Evolutionary conservation across 2,329 filamentous ascomycete species (phyloP).

Genomic region (Chlorencoelia australis): DNA sequence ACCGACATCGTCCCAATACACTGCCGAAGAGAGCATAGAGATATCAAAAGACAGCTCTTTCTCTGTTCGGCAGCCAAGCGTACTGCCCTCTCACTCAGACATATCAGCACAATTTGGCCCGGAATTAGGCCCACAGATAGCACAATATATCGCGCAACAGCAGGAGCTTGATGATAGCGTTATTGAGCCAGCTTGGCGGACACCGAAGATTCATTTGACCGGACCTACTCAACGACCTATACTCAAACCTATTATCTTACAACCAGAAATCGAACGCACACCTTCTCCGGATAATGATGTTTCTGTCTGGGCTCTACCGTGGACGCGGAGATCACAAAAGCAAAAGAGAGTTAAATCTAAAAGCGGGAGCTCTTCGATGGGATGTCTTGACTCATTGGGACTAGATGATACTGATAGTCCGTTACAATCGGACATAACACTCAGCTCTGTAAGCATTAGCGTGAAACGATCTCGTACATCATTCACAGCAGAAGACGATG

Average conservation of each 20-base stretch:
- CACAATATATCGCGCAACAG: constrained; percentile 20
- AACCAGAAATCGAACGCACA: constrained; percentile 16
- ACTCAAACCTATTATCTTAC: constrained; percentile 11
- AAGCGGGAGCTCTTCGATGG: neutral
- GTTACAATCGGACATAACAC: neutral
- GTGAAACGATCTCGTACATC: constrained; percentile 4
- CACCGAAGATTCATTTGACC: constrained; percentile 12
- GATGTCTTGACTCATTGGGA: constrained; percentile 1
- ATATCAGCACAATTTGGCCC: constrained; percentile 24
- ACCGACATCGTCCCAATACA: too few relatives aligned
- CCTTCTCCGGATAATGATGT: constrained; percentile 17
- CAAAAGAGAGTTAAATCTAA: neutral
- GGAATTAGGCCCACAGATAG: constrained; percentile 21
- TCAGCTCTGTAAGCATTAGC: neutral
- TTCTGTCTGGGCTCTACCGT: constrained; percentile 24
- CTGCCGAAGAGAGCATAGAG: too few relatives aligned
- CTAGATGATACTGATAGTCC: constrained; percentile 1
- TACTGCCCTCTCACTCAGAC: constrained; percentile 20
- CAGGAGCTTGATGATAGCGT: constrained; percentile 12
- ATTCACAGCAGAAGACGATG: constrained; percentile 21
- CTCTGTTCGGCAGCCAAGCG: neutral
- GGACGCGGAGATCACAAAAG: constrained; percentile 5
- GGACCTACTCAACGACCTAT: constrained; percentile 10
- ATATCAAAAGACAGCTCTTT: constrained; percentile 1
- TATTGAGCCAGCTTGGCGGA: constrained; percentile 22